Base-by-base conservation (phyloP, 2,329 filamentous ascomycete genomes). In the Xylariaceae sp. region DNA sequence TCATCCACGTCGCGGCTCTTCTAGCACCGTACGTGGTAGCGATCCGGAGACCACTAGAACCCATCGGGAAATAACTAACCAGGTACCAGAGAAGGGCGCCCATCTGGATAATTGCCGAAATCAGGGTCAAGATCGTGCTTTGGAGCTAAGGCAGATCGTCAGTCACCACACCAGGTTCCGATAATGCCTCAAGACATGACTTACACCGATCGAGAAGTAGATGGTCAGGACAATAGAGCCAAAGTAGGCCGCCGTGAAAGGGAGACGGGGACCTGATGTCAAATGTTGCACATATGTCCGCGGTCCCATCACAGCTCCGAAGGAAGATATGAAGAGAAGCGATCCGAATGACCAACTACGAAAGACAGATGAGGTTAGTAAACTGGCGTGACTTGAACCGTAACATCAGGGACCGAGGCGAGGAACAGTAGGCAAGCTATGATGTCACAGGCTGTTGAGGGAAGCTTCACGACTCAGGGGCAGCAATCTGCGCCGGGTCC, bases 61-160 rank as follows among this genome's bases (percentile, higher is more conserved):
- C 94, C 92, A 97, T 96, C 30, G 94, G 94, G 70, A 97, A 97
- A 75, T 99, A 99, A 76, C 90, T 96, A 74, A 97, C 87, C 51
- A 97, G 81, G 76, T 97, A 97, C 93, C 93, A 97, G 51, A 90
- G 65, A 64, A 97, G 79, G 64, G 88, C 89, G 56, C 87, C 86
- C 57, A 97, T 80, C 73, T 99, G 94, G 67, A 92, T 78, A 61
- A 97, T 81, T 62, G 90, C 87, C 18, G 92, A 89, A 64, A 97
- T 78, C 57, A 97, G 80, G 13, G 94, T 97, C 65, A 97, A 84
- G 63, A 95, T 76, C 47, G 89, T 92, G 72, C 82, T 93, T 73
- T 88, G 88, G 65, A 96, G 86, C 92, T 96, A 69, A 58, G 23
- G 23, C 4, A 30, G 55, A 45, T 56, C 62, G 63, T 72, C 56